Percentiles rank a stretch among this genome's conserved stretches.
These are phyloP conservation scores for Elongisporangium prolatum DNA, from an alignment of 352 stramenopile genomes.

Conservation along the genomic window DNA sequence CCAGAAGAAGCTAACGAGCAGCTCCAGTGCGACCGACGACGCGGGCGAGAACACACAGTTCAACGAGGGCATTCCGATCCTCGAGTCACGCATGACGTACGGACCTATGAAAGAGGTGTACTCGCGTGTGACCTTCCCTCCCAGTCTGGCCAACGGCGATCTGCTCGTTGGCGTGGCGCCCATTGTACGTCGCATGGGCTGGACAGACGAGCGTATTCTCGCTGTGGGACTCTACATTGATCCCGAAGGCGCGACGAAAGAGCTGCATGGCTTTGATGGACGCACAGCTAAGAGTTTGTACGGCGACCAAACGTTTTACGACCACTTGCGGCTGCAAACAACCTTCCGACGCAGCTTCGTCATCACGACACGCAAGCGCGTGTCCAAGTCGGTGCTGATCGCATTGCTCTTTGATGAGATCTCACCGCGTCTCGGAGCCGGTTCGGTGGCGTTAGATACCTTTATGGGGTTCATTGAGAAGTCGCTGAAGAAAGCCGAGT, in stretches of 20 bases:
- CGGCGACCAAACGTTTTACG: conserved; percentile 75
- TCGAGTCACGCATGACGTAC: conserved; percentile 62
- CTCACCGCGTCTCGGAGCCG: conserved; percentile 53
- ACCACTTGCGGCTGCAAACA: conserved; percentile 46
- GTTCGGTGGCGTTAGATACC: conserved; percentile 40
- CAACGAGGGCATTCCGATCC: conserved; percentile 31
- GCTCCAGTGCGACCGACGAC: conserved; percentile 28
- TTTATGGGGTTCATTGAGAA: conserved; percentile 80
- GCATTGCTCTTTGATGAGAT: conserved; percentile 68
- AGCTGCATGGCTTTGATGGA: conserved; percentile 55
- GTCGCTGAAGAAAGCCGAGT: conserved; percentile 77
- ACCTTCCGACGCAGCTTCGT: conserved; percentile 75
- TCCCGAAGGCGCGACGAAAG: conserved; percentile 39
- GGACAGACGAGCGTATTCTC: conserved; percentile 80
- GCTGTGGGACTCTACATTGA: conserved; percentile 79
- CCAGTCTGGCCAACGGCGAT: conserved; percentile 68
- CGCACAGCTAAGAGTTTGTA: conserved; percentile 54
- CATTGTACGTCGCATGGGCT: conserved; percentile 73
- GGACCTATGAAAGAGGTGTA: conserved; percentile 69
- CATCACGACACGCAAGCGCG: conserved; percentile 68
- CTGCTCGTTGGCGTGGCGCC: conserved; percentile 68
- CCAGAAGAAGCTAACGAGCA: conserved; percentile 13
- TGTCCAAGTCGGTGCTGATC: conserved; percentile 68
- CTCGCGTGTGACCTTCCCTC: conserved; percentile 73
- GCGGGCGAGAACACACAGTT: conserved; percentile 6